Evolutionary conservation across 192 early-diverging fungal species (phyloP), one percentile per base, ranked within the genome.

Genomic region (Spizellomyces punctatus): DNA sequence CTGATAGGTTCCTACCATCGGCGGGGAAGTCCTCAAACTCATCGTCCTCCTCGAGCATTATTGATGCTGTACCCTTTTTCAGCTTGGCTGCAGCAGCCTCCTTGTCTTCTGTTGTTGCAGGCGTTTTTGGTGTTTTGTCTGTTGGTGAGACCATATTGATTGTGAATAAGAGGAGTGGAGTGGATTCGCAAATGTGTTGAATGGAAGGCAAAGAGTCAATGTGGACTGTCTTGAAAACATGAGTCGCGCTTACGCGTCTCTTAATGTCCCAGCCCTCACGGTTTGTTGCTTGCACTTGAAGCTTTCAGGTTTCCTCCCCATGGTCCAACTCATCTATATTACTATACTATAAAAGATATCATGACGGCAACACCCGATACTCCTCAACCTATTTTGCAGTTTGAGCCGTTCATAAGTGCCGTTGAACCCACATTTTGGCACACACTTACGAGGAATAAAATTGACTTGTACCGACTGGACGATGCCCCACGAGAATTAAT

Each of bases 401-500:
- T 96, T 71, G 88, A 93, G 63, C 81, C 92, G 10, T 94, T 95
- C 76, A 79, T 77, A 22, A 94, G 92, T 22, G 90, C 90, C 6
- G 92, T 96, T 5, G 94, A 96, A 67, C 88, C 94, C 2, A 84
- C 93, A 19, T 96, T 98, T 73, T 98, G 96, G 96, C 76, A 79
- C 62, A 72, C 86, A n/a, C 83, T 98, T 6, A 85, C 90, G 0
- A 79, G 88, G 21, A 85, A 88, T 64, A 98, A 98, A 80, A 89
- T 98, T 68, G 88, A 96, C 78, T 77, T 89, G 41, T 87, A 92
- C 58, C 87, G 87, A 50, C 87, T 96, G 14, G 90, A 93, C 75
- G 91, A 95, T 61, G 75, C 79, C 6, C 74, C 79, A 44, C 63
- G 82, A 17, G 43, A 64, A 12, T 71, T 96, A 56, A 63, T 73